Evolutionary conservation across 1,284 basidiomycete genomes (phyloP).

Genomic region (Malassezia globosa): DNA sequence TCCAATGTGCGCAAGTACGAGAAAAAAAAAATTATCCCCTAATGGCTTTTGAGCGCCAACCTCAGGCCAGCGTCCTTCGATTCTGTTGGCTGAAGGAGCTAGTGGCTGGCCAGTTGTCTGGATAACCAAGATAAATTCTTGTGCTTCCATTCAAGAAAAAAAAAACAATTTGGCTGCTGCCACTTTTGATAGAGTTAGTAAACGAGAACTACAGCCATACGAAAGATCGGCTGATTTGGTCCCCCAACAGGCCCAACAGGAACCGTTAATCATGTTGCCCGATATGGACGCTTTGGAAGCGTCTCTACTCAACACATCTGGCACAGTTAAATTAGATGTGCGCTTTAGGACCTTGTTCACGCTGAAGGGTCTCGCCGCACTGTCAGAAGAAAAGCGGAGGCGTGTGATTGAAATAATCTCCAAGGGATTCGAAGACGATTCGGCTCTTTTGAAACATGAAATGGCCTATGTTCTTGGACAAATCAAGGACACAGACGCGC

Average conservation of each 20-base stretch:
- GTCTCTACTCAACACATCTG: conserved; percentile 48
- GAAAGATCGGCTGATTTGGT: background rate
- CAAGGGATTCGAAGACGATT: conserved; percentile 73
- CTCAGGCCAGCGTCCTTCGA: no score
- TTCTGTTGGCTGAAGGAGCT: no score
- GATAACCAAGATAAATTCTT: no score
- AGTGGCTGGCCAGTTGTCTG: no score
- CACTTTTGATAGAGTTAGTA: no score
- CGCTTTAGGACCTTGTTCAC: conserved; percentile 88
- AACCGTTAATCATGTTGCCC: conserved; percentile 7
- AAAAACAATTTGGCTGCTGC: background rate
- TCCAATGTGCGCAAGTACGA: no score
- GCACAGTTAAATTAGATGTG: conserved; percentile 67
- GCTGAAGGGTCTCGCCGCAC: conserved; percentile 62
- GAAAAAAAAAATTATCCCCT: no score
- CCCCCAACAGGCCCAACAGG: background rate
- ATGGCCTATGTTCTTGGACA: conserved; percentile 94
- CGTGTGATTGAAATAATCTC: conserved; percentile 70
- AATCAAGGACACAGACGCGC: conserved; percentile 62
- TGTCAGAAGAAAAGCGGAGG: conserved; percentile 25
- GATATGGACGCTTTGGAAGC: conserved; percentile 24
- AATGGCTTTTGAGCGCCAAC: no score
- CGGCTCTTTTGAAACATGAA: conserved; percentile 89
- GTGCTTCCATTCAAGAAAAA: no score
- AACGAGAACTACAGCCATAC: no score